Conservation (phyloP, 768 basidiomycete genomes). For the Suillus bovinus region DNA sequence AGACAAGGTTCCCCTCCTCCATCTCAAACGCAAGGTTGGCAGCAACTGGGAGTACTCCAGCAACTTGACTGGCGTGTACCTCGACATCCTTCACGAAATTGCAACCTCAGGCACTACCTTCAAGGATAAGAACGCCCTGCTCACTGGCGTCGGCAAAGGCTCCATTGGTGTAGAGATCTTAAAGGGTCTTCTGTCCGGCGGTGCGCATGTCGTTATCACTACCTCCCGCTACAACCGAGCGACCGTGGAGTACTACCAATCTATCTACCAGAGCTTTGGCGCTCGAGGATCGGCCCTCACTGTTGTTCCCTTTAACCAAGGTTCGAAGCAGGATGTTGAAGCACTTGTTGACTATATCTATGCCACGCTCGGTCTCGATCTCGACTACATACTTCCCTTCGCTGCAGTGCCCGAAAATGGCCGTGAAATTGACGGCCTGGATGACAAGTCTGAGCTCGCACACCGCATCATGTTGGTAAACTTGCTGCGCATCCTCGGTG, state of each 20-base stretch:
- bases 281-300: constrained; percentile 95
- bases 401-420: constrained; percentile 99
- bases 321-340: constrained; percentile 97
- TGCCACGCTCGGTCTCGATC: constrained; percentile 89
- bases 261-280: constrained; percentile 94
- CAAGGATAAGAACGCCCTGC: constrained; percentile 97
- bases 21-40: constrained; percentile 96
- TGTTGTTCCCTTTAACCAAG: constrained; percentile 99
- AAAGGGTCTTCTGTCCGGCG: constrained; percentile 94
- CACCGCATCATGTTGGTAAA: constrained; percentile 99
- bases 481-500: constrained; percentile 92
- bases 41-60: constrained; percentile 95
- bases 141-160: constrained; percentile 97
- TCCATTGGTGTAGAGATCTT: constrained; percentile 98
- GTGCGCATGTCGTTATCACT: constrained; percentile 95
- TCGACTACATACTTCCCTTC: constrained; percentile 98
- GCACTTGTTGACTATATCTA: constrained; percentile 99
- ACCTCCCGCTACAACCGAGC: constrained; percentile 96
- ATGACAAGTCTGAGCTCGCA: constrained; percentile 96
- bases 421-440: constrained; percentile 94
- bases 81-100: constrained; percentile 97
- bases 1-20: constrained; percentile 92
- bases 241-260: constrained; percentile 97
- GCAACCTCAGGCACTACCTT: constrained; percentile 98
- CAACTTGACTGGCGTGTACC: constrained; percentile 93